Evolutionary conservation across 352 stramenopile species (phyloP).

Genomic region (Phytophthora hybrid): DNA sequence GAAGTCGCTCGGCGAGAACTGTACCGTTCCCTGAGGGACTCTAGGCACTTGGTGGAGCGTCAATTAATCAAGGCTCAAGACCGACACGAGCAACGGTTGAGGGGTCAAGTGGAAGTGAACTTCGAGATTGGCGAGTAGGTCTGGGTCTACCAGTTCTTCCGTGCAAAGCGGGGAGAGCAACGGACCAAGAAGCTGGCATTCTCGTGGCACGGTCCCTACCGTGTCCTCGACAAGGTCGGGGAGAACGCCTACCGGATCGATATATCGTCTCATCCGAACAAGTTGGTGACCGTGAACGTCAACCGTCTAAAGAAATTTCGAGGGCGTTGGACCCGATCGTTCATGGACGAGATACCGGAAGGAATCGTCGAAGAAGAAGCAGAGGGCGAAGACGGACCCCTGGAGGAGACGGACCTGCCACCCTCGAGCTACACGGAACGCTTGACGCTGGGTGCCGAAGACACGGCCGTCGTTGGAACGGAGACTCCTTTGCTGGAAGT

Average conservation of each 20-base stretch:
- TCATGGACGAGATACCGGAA: neutral
- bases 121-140: constrained; percentile 4
- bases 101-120: neutral
- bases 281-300: neutral
- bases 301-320: constrained; percentile 7
- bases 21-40: neutral
- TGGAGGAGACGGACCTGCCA: neutral
- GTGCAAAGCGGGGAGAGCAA: neutral
- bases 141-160: constrained; percentile 19
- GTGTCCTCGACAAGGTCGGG: neutral
- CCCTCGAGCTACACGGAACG: neutral
- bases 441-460: neutral
- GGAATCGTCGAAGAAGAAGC: neutral
- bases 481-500: neutral
- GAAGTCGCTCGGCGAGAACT: constrained; percentile 2
- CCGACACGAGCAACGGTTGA: neutral
- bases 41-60: neutral
- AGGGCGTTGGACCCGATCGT: neutral
- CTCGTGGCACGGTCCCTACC: constrained; percentile 21
- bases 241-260: neutral
- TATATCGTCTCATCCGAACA: neutral
- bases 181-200: constrained; percentile 15
- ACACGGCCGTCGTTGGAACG: neutral
- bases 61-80: constrained; percentile 3
- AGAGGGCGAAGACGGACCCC: neutral